Base-by-base conservation (phyloP, 2,329 filamentous ascomycete genomes). In the Coniochaeta sp. region DNA sequence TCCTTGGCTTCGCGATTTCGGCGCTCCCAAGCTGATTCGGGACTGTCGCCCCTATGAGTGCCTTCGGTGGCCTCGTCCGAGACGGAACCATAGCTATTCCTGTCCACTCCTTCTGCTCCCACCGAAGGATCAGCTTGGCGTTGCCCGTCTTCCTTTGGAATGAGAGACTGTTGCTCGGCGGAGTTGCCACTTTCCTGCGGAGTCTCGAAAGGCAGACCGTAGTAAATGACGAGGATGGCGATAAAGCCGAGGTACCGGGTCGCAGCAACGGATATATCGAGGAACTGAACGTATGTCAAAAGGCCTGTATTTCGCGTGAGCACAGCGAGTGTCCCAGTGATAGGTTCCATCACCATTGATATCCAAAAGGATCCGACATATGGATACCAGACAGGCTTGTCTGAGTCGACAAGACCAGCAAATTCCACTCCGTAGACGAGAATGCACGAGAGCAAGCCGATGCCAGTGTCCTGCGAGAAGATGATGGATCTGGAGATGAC, bases 381-480 rank as follows among this genome's bases (percentile, higher is more conserved):
- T 0, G 87, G 85, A 65, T 87, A 85, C 79, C 85, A 87, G 10
- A 84, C 77, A 2, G 79, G 77, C 58, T 78, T 75, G 32, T 75
- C 69, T 19, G 76, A 74, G 58, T 84, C 81, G 2, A 77, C 73
- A 16, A 89, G 75, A 22, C 78, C 78, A 44, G 81, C 77, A 61
- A 85, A 74, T 65, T 88, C 78, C 16, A 87, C 79, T 3, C 83
- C 81, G 70, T 87, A 90, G n/a, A 85, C 77, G 30, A 90, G 72
- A 54, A 86, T 76, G 59, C 84, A 88, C 1, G 86, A 82, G 28
- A 89, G 72, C 40, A 82, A 74, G 59, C 85, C 83, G 59, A 90
- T 79, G 62, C 80, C 75, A 42, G 76, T 71, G 64, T 82, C 75
- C 58, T 81, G 77, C 24, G 79, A 74, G 1, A 74, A 72, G 44